These are phyloP conservation scores for Bruguiera parviflora DNA, from an alignment of 345 rosid genomes.

Conservation along the genomic window DNA sequence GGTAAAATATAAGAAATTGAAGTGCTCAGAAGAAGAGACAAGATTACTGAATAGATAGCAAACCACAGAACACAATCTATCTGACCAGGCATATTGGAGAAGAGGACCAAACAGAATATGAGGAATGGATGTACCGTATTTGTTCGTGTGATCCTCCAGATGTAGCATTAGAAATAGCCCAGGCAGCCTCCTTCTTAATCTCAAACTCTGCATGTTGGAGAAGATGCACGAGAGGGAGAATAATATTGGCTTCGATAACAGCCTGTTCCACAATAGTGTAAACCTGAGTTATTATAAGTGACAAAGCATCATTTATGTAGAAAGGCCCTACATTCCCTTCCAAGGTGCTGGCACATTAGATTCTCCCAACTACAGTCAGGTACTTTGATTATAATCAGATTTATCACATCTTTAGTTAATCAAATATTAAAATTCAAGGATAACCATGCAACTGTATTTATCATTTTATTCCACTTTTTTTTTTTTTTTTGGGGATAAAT, in stretches of 20 bases:
- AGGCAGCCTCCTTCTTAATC: conserved; percentile 44
- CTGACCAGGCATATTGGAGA: background rate
- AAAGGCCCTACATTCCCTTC: background rate
- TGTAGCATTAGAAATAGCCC: conserved; percentile 44
- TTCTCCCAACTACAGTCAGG: background rate
- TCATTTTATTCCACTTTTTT: too few relatives aligned
- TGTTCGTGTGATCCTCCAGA: conserved; percentile 37
- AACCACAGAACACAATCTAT: too few relatives aligned
- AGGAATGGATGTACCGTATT: conserved; percentile 26
- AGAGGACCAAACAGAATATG: background rate
- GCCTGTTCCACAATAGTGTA: conserved; percentile 23
- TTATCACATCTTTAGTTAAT: too few relatives aligned
- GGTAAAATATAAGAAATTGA: too few relatives aligned
- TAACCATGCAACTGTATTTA: too few relatives aligned
- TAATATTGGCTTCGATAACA: conserved; percentile 37
- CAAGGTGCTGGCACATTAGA: background rate
- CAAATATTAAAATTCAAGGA: too few relatives aligned
- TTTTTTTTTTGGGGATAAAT: too few relatives aligned
- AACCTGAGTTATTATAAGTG: background rate
- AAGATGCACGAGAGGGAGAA: conserved; percentile 36
- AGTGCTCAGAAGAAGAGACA: too few relatives aligned
- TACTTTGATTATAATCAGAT: background rate
- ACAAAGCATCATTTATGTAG: background rate
- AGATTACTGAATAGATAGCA: too few relatives aligned
- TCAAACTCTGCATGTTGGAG: conserved; percentile 41